Base-by-base conservation (phyloP, 2,329 filamentous ascomycete species). In the Colletotrichum cereale region DNA sequence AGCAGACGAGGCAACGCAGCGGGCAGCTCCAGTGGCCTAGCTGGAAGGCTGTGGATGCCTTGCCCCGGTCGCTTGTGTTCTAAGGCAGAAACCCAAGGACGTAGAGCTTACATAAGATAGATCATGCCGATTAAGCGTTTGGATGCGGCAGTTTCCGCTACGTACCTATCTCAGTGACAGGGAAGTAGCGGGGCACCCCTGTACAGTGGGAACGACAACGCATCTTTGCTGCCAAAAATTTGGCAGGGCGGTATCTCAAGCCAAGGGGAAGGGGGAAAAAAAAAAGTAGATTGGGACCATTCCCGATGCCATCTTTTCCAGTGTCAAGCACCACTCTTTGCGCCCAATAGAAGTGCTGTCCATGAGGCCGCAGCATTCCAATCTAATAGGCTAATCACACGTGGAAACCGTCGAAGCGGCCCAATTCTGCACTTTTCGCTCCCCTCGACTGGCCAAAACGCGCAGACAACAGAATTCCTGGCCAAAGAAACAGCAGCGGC, bases 11-110 rank as follows among this genome's bases (percentile, higher is more conserved):
- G 62, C 64, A 67, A 73, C 68, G 60, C 64, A 50, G 55, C 66
- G 50, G 63, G 72, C 61, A 79, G 77, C 77, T 80, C 75, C 60
- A 75, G 73, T 74, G 73, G 36, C 61, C 61, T n/a, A 36, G 61
- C 36, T 52, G 75, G 74, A 78, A 80, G 79, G 80, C 79, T 81
- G 74, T 76, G 74, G 77, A 67, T 78, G 77, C 75, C 77, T 82
- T 74, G 74, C 40, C 21, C 12, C 64, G 48, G 58, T 42, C 73
- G 74, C 73, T 72, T 71, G 40, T 68, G 74, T 76, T 79, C 78
- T 82, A 74, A 82, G 80, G 80, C 80, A 80, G 18, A 52, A 69
- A 29, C 10, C 31, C 3, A 24, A 21, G 5, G 24, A 60, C 44
- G n/a, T 3, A 69, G 2, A 14, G 65, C 65, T 72, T 68, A 72